Percentiles rank a stretch among this genome's conserved stretches.
Conservation (phyloP, 164 flowering plant genomes). For the Berberis thunbergii region DNA sequence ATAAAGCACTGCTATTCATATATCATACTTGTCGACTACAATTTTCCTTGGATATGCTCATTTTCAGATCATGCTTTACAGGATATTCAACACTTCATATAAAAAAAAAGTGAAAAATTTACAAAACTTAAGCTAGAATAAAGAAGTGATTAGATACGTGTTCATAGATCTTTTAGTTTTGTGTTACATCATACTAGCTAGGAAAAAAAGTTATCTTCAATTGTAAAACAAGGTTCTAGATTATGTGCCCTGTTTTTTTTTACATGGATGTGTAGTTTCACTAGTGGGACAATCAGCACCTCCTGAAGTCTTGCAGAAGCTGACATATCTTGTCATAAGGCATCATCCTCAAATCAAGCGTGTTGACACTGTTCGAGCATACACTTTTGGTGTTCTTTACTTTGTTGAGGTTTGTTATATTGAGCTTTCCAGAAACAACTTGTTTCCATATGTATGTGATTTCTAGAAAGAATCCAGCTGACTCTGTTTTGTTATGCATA, state of each 20-base stretch:
- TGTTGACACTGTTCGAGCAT: slow-evolving; percentile 71
- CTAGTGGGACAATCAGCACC: slow-evolving; percentile 75
- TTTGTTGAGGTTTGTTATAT: slow-evolving; percentile 57
- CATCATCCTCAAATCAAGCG: slow-evolving; percentile 55
- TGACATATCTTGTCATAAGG: slow-evolving; percentile 58
- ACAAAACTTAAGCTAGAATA: too few relatives aligned
- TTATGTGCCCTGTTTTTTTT: background rate
- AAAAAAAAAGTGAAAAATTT: too few relatives aligned
- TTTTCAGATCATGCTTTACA: too few relatives aligned
- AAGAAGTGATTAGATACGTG: too few relatives aligned
- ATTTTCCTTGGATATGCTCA: too few relatives aligned
- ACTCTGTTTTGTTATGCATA: background rate
- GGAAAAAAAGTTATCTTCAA: too few relatives aligned
- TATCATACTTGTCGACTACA: too few relatives aligned
- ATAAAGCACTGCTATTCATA: too few relatives aligned
- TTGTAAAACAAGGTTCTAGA: too few relatives aligned
- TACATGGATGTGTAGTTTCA: slow-evolving; percentile 30
- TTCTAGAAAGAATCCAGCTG: background rate
- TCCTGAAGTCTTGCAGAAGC: slow-evolving; percentile 62
- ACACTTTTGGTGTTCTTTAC: slow-evolving; percentile 69
- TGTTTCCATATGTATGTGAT: background rate
- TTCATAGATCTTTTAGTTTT: too few relatives aligned
- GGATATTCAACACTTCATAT: too few relatives aligned
- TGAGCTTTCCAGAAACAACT: background rate
- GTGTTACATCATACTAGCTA: too few relatives aligned